A percentile compares a stretch with the other conserved stretches of the same genome.
Evolutionary conservation across 1,284 basidiomycete species (phyloP).

Genomic region (Puccinia horiana): DNA sequence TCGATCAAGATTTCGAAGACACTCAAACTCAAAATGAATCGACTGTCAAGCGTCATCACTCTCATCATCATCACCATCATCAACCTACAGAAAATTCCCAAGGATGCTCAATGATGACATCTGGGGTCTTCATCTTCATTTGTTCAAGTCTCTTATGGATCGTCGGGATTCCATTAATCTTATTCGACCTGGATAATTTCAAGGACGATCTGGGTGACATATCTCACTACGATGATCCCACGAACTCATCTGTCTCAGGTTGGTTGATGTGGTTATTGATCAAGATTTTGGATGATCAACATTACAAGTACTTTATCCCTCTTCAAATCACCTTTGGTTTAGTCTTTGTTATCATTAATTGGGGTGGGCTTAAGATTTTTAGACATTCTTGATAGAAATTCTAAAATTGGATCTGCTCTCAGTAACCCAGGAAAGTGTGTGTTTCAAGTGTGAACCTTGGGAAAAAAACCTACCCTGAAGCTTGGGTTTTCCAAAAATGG

Average conservation of each 20-base stretch:
- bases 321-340: conserved; percentile 38
- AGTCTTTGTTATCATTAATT: conserved; percentile 41
- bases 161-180: conserved; percentile 17
- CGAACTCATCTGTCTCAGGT: neutral
- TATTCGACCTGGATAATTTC: conserved; percentile 20
- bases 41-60: neutral
- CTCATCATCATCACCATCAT: neutral
- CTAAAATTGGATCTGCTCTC: neutral
- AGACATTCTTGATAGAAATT: conserved; percentile 15
- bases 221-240: neutral
- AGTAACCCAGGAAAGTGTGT: too few relatives aligned
- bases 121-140: conserved; percentile 3
- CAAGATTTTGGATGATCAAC: conserved; percentile 22
- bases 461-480: too few relatives aligned
- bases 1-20: neutral
- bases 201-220: neutral
- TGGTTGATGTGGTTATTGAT: conserved; percentile 3
- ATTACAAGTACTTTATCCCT: conserved; percentile 33
- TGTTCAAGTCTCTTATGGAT: conserved; percentile 24
- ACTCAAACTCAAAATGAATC: neutral
- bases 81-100: neutral
- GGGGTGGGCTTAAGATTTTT: conserved; percentile 40
- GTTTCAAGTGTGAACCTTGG: too few relatives aligned
- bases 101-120: neutral
- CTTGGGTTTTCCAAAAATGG: too few relatives aligned